A percentile compares a stretch with the other conserved stretches of the same genome.
Conservation (phyloP, 2,329 filamentous ascomycete species). For the Lizonia empirigonia region DNA sequence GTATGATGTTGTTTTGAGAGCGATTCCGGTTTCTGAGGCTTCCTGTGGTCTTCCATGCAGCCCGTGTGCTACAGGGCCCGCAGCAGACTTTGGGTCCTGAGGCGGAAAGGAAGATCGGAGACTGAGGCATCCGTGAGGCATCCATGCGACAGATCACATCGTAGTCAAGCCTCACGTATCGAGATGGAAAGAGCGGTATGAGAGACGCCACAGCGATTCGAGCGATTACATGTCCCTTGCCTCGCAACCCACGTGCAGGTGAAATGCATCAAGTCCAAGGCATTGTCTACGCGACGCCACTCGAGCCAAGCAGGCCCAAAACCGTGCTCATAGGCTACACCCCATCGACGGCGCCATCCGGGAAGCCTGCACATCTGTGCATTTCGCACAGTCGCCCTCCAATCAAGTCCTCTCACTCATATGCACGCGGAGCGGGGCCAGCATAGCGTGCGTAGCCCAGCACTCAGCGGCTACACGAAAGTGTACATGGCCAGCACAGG, state of each 20-base stretch:
- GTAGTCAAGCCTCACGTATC: conserved; percentile 6
- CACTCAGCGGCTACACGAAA: conserved; percentile 33
- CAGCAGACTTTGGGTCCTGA: conserved; percentile 27
- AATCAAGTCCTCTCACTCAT: conserved; percentile 18
- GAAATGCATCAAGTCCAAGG: conserved; percentile 12
- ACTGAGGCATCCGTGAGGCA: conserved; percentile 44
- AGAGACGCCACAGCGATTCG: conserved; percentile 10
- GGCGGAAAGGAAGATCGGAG: conserved; percentile 35
- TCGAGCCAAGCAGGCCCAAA: conserved; percentile 20
- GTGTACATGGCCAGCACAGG: conserved; percentile 20
- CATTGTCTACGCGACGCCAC: conserved; percentile 18
- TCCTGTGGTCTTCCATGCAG: conserved; percentile 17
- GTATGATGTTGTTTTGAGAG: conserved; percentile 46
- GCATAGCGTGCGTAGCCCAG: conserved; percentile 10
- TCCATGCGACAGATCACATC: conserved; percentile 16
- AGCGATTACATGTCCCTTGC: conserved; percentile 14
- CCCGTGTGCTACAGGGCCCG: conserved; percentile 10
- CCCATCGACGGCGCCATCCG: conserved; percentile 21
- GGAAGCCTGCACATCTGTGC: conserved; percentile 29
- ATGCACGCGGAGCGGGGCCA: conserved; percentile 8
- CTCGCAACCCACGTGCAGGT: conserved; percentile 27
- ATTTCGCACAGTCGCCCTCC: conserved; percentile 27
- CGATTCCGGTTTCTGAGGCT: conserved; percentile 15
- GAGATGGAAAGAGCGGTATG: conserved; percentile 17
- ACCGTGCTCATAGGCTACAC: conserved; percentile 24